Conservation (phyloP, 352 stramenopile genomes). For the Aphanomyces stellatus region DNA sequence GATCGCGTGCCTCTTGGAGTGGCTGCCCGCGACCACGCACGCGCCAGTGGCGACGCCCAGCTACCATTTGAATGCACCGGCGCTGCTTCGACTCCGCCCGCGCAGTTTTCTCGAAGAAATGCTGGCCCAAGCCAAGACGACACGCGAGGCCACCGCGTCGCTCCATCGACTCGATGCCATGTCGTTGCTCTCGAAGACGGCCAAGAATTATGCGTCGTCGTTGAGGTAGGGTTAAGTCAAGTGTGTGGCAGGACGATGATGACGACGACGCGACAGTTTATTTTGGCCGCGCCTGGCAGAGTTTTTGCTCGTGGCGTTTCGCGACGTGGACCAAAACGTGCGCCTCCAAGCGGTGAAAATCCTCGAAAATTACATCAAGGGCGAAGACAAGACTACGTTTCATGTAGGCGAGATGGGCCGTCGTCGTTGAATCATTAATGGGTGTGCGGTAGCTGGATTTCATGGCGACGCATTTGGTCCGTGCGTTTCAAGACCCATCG, state of each 20-base stretch:
- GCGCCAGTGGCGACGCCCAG: slow-evolving; percentile 1
- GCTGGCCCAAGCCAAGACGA: slow-evolving; percentile 47
- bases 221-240: slow-evolving; percentile 28
- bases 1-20: slow-evolving; percentile 51
- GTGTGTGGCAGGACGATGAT: not conserved
- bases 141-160: slow-evolving; percentile 41
- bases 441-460: slow-evolving; percentile 34
- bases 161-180: slow-evolving; percentile 71
- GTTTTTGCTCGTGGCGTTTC: slow-evolving; percentile 76
- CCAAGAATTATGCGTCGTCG: slow-evolving; percentile 72
- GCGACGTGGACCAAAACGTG: slow-evolving; percentile 79
- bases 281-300: slow-evolving; percentile 58
- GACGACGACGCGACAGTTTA: slow-evolving; percentile 15
- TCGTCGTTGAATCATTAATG: not conserved
- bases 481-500: slow-evolving; percentile 76
- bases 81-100: not conserved
- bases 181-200: slow-evolving; percentile 73
- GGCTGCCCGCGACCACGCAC: slow-evolving; percentile 53
- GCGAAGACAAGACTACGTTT: not conserved
- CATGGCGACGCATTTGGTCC: slow-evolving; percentile 67
- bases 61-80: not conserved
- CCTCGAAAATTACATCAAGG: slow-evolving; percentile 75
- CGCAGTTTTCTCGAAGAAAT: slow-evolving; percentile 68
- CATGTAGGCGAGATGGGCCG: slow-evolving; percentile 32
- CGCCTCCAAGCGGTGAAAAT: slow-evolving; percentile 83